Evolutionary conservation across 1,284 basidiomycete species (phyloP).

Genomic region (Microbotryum scabiosae): DNA sequence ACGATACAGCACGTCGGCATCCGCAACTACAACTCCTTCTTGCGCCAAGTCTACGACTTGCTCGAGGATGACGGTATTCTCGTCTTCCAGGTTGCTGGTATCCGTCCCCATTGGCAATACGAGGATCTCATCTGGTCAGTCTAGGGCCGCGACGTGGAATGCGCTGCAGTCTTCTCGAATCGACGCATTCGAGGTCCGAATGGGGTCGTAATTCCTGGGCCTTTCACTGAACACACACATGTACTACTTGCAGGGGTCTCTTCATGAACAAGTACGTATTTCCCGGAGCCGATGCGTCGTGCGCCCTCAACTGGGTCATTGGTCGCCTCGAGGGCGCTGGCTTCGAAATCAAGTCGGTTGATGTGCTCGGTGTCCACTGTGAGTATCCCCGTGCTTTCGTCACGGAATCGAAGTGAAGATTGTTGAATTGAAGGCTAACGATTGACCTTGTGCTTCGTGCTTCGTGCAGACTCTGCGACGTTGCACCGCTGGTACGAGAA

Average conservation of each 20-base stretch:
- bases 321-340: slow-evolving; percentile 74
- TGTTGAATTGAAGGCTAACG: not conserved
- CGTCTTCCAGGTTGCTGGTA: slow-evolving; percentile 91
- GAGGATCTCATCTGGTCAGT: slow-evolving; percentile 90
- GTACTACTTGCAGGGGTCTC: slow-evolving; percentile 51
- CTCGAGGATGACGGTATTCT: slow-evolving; percentile 91
- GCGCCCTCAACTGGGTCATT: slow-evolving; percentile 92
- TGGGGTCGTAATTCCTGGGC: not conserved
- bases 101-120: slow-evolving; percentile 91
- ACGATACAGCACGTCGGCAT: slow-evolving; percentile 75
- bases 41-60: slow-evolving; percentile 83
- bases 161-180: not conserved
- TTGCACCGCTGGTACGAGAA: slow-evolving; percentile 92
- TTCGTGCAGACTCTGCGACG: slow-evolving; percentile 63
- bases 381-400: not conserved
- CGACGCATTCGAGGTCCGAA: not conserved
- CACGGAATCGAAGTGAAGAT: not conserved
- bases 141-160: slow-evolving; percentile 24
- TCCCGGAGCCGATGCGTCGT: slow-evolving; percentile 94
- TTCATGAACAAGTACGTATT: slow-evolving; percentile 67
- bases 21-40: slow-evolving; percentile 80
- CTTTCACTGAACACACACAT: not conserved
- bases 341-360: slow-evolving; percentile 92
- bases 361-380: slow-evolving; percentile 60
- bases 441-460: not conserved